phyloP scores from a whole-genome alignment of 2,329 filamentous ascomycete genomes.

The Parasarocladium wereldwijsianum region DNA sequence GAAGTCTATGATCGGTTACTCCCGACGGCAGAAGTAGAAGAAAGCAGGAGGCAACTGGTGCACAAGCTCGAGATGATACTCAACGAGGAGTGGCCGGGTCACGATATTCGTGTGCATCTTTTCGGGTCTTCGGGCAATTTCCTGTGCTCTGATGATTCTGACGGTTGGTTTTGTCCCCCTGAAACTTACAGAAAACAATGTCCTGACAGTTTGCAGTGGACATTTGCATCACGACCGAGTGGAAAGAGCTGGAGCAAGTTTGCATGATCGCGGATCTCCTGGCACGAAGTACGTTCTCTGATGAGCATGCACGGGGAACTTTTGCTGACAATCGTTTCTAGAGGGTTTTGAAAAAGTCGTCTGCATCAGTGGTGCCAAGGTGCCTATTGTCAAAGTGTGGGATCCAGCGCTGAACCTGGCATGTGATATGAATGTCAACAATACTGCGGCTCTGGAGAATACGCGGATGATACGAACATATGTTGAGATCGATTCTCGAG shows the following conservation, averaged over 20 bases:
- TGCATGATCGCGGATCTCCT: constrained; percentile 82
- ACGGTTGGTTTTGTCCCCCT: constrained; percentile 57
- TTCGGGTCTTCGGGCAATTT: constrained; percentile 98
- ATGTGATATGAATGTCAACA: constrained; percentile 99
- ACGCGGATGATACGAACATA: constrained; percentile 97
- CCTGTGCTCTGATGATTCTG: constrained; percentile 87
- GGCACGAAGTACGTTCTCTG: constrained; percentile 58
- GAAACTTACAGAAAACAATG: too few species aligned
- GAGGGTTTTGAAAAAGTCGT: constrained; percentile 95
- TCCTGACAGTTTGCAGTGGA: constrained; percentile 51
- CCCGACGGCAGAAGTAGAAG: constrained; percentile 66
- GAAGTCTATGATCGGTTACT: constrained; percentile 74
- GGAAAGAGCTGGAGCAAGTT: constrained; percentile 76
- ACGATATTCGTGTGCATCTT: constrained; percentile 77
- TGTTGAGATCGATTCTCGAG: constrained; percentile 80
- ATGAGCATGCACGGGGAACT: constrained; percentile 50
- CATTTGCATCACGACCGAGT: constrained; percentile 88
- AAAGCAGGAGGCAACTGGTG: constrained; percentile 62
- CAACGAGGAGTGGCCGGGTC: constrained; percentile 81
- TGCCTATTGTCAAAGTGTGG: constrained; percentile 98
- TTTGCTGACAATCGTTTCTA: constrained; percentile 44
- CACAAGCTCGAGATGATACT: constrained; percentile 77
- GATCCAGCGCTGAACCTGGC: constrained; percentile 80
- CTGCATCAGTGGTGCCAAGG: constrained; percentile 87
- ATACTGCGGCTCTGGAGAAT: constrained; percentile 85